A percentile compares a stretch with the other conserved stretches of the same genome.
These are phyloP conservation scores for Gynandropsis gynandra DNA, from an alignment of 345 rosid species.

Conservation along the genomic window DNA sequence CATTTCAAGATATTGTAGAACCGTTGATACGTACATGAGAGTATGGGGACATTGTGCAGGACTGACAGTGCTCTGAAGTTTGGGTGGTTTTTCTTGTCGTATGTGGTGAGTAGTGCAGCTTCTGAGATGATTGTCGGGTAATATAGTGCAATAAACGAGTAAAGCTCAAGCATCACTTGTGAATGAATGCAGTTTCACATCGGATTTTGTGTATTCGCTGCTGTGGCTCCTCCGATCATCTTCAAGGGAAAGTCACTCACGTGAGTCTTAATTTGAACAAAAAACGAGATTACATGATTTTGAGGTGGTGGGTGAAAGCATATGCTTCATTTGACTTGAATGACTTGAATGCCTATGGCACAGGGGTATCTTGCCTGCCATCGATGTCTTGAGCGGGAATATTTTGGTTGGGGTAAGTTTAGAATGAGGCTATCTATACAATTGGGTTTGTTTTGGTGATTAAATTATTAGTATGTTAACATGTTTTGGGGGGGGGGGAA, in stretches of 20 bases:
- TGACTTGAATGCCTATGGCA: slow-evolving; percentile 21
- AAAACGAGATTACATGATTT: background rate
- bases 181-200: slow-evolving; percentile 59
- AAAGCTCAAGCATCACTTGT: slow-evolving; percentile 11
- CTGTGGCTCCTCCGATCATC: slow-evolving; percentile 82
- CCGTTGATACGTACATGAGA: background rate
- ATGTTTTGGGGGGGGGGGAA: slow-evolving; percentile 4
- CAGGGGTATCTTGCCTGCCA: slow-evolving; percentile 95
- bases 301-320: background rate
- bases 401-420: slow-evolving; percentile 74
- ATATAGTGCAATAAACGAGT: slow-evolving; percentile 12
- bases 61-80: slow-evolving; percentile 96
- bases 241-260: slow-evolving; percentile 92
- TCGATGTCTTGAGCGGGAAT: slow-evolving; percentile 45
- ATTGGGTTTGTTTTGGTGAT: slow-evolving; percentile 1
- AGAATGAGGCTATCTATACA: background rate
- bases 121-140: slow-evolving; percentile 6
- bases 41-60: slow-evolving; percentile 41
- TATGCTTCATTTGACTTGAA: background rate
- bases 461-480: slow-evolving; percentile 7
- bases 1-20: slow-evolving; percentile 6
- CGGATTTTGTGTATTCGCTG: slow-evolving; percentile 76
- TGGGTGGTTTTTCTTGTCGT: slow-evolving; percentile 83
- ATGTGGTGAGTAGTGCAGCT: slow-evolving; percentile 46
- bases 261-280: slow-evolving; percentile 42